Conservation (phyloP, 495 filamentous ascomycete genomes). For the Apiosordaria backusii region DNA sequence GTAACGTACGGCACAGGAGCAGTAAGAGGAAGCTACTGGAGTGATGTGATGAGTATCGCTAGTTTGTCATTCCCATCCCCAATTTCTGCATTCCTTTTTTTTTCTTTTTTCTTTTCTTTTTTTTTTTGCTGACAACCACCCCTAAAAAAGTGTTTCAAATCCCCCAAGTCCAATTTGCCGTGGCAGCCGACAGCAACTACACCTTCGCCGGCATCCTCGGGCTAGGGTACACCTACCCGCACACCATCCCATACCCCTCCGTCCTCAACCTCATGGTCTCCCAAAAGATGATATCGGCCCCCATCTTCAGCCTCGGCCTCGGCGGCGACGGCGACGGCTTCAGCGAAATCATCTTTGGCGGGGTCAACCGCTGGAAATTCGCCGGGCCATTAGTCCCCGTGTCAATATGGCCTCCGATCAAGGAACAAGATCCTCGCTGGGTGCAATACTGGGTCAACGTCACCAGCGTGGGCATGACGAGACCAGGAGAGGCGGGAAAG, state of each 20-base stretch:
- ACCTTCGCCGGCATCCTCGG: conserved; percentile 43
- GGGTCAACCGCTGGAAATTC: conserved; percentile 43
- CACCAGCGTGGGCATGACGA: conserved; percentile 40
- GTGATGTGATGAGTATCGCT: conserved; percentile 39
- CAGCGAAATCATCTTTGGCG: conserved; percentile 46
- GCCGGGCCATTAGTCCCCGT: conserved; percentile 41
- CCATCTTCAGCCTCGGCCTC: conserved; percentile 68
- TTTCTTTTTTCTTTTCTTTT: neutral
- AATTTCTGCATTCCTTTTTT: neutral
- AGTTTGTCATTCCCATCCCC: neutral
- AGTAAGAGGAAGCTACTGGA: conserved; percentile 39
- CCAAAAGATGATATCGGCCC: conserved; percentile 59
- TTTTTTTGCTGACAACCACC: neutral
- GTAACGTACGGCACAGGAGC: conserved; percentile 42
- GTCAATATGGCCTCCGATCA: conserved; percentile 41
- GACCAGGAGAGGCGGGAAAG: conserved; percentile 25
- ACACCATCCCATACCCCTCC: conserved; percentile 57
- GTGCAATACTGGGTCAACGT: conserved; percentile 44
- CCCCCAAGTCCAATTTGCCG: conserved; percentile 33
- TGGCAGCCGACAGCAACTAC: conserved; percentile 40
- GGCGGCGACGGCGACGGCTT: conserved; percentile 45
- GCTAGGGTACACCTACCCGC: conserved; percentile 39
- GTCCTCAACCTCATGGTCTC: conserved; percentile 62
- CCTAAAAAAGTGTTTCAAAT: conserved; percentile 24
- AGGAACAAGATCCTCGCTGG: conserved; percentile 35